A percentile compares a stretch with the other conserved stretches of the same genome.
Evolutionary conservation across 257 asterid species (phyloP).

Genomic region (Scutellaria minor): DNA sequence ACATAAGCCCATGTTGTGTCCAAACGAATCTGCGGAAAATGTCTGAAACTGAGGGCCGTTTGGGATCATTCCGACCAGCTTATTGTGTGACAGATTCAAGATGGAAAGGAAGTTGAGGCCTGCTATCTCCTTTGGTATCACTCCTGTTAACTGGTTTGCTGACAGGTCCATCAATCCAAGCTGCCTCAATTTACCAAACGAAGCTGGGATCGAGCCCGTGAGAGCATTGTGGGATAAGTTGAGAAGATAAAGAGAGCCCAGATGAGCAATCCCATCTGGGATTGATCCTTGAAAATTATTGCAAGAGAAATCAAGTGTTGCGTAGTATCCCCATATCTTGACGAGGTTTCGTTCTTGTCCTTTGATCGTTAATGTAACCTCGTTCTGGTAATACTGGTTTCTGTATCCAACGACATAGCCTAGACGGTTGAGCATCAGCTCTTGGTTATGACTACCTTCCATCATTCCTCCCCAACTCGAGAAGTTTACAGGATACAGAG

Average conservation of each 20-base stretch:
- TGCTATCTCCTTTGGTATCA: conserved; percentile 45
- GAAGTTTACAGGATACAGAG: conserved; percentile 6
- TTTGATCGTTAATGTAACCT: conserved; percentile 40
- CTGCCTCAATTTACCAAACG: conserved; percentile 51
- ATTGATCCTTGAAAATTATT: conserved; percentile 38
- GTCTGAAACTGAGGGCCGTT: conserved; percentile 39
- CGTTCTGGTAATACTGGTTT: conserved; percentile 37
- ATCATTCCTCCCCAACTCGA: conserved; percentile 29
- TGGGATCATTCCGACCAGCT: conserved; percentile 46
- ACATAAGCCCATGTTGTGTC: conserved; percentile 42
- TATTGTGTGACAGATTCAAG: conserved; percentile 53
- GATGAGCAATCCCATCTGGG: conserved; percentile 52
- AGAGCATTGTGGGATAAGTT: conserved; percentile 61
- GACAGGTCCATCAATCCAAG: conserved; percentile 70
- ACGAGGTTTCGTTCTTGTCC: background rate
- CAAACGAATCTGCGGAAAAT: conserved; percentile 31
- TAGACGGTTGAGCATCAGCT: background rate
- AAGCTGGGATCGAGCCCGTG: conserved; percentile 52
- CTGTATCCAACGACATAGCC: background rate
- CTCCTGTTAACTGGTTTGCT: conserved; percentile 46
- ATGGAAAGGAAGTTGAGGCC: conserved; percentile 52
- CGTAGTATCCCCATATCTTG: background rate
- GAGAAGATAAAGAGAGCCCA: conserved; percentile 55
- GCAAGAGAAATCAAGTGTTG: conserved; percentile 4
- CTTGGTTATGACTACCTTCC: background rate